These are phyloP conservation scores for Aegilops speltoides DNA, from an alignment of 176 grass and related monocot species.

Conservation along the genomic window DNA sequence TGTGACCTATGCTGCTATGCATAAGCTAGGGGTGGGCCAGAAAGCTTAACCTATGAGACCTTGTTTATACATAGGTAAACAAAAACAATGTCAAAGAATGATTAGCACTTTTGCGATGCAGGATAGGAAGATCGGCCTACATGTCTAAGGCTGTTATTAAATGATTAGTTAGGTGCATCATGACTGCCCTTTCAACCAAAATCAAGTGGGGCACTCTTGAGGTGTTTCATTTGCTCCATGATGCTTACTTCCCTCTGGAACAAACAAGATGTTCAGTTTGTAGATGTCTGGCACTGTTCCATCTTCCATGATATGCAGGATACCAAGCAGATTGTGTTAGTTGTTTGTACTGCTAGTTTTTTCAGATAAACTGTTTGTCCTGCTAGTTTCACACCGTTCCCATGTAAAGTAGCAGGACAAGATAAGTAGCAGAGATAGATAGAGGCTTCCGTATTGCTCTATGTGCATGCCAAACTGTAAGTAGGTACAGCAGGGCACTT, in stretches of 20 bases:
- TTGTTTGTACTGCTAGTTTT: background rate
- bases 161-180: conserved; percentile 23
- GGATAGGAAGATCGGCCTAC: conserved; percentile 32
- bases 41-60: conserved; percentile 36
- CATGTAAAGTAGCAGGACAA: background rate
- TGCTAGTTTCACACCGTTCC: background rate
- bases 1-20: conserved; percentile 13
- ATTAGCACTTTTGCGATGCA: conserved; percentile 27
- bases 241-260: background rate
- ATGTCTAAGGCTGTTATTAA: conserved; percentile 25
- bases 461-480: background rate
- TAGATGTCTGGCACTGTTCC: conserved; percentile 31
- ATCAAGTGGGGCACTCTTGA: conserved; percentile 44
- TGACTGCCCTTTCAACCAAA: conserved; percentile 36
- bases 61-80: conserved; percentile 21
- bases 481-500: background rate
- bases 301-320: background rate
- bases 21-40: conserved; percentile 23
- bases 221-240: background rate
- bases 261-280: background rate
- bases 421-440: background rate
- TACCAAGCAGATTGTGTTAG: background rate
- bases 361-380: too few relatives aligned
- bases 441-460: background rate
- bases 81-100: conserved; percentile 35